phyloP scores from a whole-genome alignment of 768 basidiomycete species.

The Mycena venus region DNA sequence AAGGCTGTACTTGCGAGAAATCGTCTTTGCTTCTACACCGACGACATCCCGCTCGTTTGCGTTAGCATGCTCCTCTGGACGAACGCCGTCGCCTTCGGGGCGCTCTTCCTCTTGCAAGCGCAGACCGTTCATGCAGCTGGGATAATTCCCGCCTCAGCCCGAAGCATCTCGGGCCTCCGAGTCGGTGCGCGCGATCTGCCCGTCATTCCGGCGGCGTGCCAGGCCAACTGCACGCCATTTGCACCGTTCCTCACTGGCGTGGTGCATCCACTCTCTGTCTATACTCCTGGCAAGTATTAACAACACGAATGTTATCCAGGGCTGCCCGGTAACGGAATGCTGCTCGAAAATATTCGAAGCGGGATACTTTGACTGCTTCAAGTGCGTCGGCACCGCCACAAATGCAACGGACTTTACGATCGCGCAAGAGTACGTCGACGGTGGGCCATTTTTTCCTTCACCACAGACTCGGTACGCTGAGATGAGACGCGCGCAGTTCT shows the following conservation, averaged over 20 bases:
- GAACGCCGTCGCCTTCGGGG: background rate
- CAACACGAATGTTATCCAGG: background rate
- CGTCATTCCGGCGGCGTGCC: conserved; percentile 20
- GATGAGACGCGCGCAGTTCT: conserved; percentile 30
- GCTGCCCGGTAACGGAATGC: conserved; percentile 38
- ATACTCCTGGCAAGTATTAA: background rate
- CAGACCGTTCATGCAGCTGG: conserved; percentile 1
- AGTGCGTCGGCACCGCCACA: conserved; percentile 46
- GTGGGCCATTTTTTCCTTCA: conserved; percentile 26
- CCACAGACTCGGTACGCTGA: background rate
- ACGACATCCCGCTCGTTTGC: background rate
- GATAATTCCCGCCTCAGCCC: background rate
- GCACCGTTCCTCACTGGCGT: conserved; percentile 15
- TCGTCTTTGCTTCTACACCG: background rate
- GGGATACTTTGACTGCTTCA: conserved; percentile 49
- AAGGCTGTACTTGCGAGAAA: background rate
- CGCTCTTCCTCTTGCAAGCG: background rate
- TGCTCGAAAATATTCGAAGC: conserved; percentile 47
- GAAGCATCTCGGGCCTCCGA: background rate
- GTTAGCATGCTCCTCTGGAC: conserved; percentile 11
- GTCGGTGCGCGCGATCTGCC: background rate
- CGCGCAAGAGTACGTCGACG: conserved; percentile 43
- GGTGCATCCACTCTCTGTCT: background rate
- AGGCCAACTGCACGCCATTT: conserved; percentile 23
- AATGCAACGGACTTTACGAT: conserved; percentile 44